phyloP scores from a whole-genome alignment of 2,329 filamentous ascomycete genomes.

The Colletotrichum siamense region DNA sequence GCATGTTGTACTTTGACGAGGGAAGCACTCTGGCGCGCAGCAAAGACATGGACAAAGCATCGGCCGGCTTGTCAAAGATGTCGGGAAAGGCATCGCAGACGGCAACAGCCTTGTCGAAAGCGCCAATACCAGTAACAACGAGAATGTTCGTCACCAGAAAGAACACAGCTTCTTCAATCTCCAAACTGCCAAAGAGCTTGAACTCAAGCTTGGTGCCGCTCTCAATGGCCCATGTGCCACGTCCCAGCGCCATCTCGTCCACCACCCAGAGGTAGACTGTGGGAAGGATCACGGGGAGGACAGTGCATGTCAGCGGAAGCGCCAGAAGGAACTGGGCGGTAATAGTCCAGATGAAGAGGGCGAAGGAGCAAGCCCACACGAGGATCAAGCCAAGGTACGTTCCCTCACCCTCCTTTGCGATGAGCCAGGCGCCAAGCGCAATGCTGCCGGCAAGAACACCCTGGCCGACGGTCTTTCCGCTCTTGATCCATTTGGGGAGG shows the following conservation, averaged over 20 bases:
- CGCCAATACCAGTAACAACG: constrained; percentile 71
- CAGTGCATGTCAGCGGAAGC: constrained; percentile 62
- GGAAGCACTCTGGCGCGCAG: constrained; percentile 55
- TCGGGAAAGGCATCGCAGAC: constrained; percentile 68
- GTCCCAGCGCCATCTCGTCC: constrained; percentile 69
- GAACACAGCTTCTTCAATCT: constrained; percentile 78
- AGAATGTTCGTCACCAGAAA: constrained; percentile 74
- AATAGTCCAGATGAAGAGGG: constrained; percentile 67
- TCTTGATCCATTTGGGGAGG: constrained; percentile 26
- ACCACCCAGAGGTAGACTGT: constrained; percentile 76
- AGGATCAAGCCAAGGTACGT: constrained; percentile 76
- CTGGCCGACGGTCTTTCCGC: constrained; percentile 53
- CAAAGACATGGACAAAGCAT: constrained; percentile 50
- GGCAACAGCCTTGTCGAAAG: constrained; percentile 73
- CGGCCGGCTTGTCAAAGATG: constrained; percentile 56
- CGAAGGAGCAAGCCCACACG: constrained; percentile 70
- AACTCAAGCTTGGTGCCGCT: constrained; percentile 69
- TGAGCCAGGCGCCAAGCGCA: constrained; percentile 45
- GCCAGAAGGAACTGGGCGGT: constrained; percentile 68
- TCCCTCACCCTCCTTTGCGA: constrained; percentile 50
- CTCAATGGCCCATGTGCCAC: constrained; percentile 76
- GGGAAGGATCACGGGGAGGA: constrained; percentile 65
- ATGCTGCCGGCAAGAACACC: constrained; percentile 50
- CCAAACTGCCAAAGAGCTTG: constrained; percentile 68
- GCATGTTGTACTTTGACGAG: constrained; percentile 58